Percentiles rank a stretch among this genome's conserved stretches.
These are phyloP conservation scores for Picea engelmannii DNA, from an alignment of 83 land plant genomes.

Conservation along the genomic window DNA sequence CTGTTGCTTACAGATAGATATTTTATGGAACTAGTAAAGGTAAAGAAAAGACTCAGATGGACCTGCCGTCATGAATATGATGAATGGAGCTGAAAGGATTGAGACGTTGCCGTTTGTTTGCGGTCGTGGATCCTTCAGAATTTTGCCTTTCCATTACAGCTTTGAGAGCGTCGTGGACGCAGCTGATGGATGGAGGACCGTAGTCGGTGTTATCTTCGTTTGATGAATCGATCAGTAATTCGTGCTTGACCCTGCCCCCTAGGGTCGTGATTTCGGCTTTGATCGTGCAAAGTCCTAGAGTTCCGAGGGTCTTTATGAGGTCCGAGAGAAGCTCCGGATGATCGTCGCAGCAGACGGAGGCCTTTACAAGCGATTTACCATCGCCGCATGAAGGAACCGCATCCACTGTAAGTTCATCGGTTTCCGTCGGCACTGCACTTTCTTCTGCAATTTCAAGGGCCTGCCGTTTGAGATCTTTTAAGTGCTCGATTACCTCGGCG, in stretches of 20 bases:
- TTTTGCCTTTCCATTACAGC: conserved; percentile 61
- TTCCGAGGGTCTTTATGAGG: conserved; percentile 65
- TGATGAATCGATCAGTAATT: conserved; percentile 55
- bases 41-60: conserved; percentile 11
- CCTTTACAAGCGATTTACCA: conserved; percentile 52
- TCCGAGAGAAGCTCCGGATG: conserved; percentile 80
- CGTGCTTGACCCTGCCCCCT: conserved; percentile 78
- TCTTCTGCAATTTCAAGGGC: conserved; percentile 71
- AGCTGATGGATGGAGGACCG: conserved; percentile 33
- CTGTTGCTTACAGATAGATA: too few species aligned
- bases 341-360: conserved; percentile 87
- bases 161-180: conserved; percentile 64
- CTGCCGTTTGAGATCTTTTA: conserved; percentile 80
- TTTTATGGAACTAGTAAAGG: too few species aligned
- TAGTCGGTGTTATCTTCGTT: conserved; percentile 21
- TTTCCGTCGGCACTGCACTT: conserved; percentile 66
- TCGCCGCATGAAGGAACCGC: conserved; percentile 37
- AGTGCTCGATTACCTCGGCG: conserved; percentile 84
- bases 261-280: conserved; percentile 89
- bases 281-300: conserved; percentile 55
- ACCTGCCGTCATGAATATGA: conserved; percentile 35
- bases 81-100: conserved; percentile 25
- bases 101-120: conserved; percentile 58
- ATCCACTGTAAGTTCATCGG: conserved; percentile 67
- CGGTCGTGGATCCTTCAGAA: conserved; percentile 38